A percentile compares a stretch with the other conserved stretches of the same genome.
Evolutionary conservation across 2,329 filamentous ascomycete genomes (phyloP).

Genomic region (Botrytis elliptica): DNA sequence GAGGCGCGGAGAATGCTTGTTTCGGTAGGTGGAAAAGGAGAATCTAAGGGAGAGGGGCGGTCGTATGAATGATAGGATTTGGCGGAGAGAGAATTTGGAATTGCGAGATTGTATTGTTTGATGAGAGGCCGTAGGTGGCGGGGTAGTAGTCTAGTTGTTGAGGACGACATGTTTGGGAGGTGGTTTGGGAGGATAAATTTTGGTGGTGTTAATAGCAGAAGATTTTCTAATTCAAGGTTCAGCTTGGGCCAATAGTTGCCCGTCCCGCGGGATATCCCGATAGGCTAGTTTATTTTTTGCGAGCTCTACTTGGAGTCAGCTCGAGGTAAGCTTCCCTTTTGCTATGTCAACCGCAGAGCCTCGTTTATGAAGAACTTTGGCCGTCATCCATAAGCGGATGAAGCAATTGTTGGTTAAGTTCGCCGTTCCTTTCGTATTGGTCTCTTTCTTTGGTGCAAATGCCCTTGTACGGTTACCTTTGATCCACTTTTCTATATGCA

Average conservation of each 20-base stretch:
- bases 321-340: not conserved
- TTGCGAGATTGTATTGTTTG: not conserved
- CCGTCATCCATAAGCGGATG: not conserved
- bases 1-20: slow-evolving; percentile 77
- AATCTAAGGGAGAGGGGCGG: slow-evolving; percentile 58
- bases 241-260: slow-evolving; percentile 13
- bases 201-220: slow-evolving; percentile 16
- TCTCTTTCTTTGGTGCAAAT: not conserved
- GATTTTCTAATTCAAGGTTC: slow-evolving; percentile 12
- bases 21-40: slow-evolving; percentile 67
- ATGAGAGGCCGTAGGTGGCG: slow-evolving; percentile 14
- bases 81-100: not conserved
- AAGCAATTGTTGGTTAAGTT: not conserved
- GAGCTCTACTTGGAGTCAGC: not conserved
- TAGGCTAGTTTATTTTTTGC: not conserved
- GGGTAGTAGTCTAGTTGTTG: slow-evolving; percentile 11
- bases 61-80: slow-evolving; percentile 66
- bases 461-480: slow-evolving; percentile 2
- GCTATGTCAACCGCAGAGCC: not conserved
- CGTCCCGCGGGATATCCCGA: slow-evolving; percentile 14
- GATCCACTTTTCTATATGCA: slow-evolving; percentile 18
- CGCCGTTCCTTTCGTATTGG: not conserved
- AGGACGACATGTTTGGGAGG: slow-evolving; percentile 11
- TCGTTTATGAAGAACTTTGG: not conserved
- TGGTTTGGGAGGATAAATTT: slow-evolving; percentile 22